Percentiles rank a stretch among this genome's conserved stretches.
Conservation (phyloP, 208 protist species). For the Kentomonas sorsogonicus region DNA sequence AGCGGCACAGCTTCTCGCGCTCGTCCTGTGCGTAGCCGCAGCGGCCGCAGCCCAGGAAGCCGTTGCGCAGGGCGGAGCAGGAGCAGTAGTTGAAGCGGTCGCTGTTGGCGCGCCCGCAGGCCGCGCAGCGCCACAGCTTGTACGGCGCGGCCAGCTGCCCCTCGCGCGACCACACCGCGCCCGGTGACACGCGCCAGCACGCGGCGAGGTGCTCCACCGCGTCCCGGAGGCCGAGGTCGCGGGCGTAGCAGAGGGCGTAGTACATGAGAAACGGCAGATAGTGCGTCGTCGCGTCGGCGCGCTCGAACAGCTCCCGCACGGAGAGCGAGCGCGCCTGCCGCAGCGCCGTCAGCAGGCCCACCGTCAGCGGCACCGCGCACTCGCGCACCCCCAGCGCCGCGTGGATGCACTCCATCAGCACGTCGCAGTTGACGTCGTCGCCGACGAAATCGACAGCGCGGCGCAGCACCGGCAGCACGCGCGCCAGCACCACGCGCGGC, state of each 20-base stretch:
- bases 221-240: conserved; percentile 35
- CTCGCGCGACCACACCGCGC: conserved; percentile 35
- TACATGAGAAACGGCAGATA: conserved; percentile 65
- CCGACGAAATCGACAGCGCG: conserved; percentile 49
- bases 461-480: conserved; percentile 48
- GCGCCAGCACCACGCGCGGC: conserved; percentile 43
- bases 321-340: conserved; percentile 22
- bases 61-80: conserved; percentile 76
- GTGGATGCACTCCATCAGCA: conserved; percentile 69
- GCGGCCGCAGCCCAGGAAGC: conserved; percentile 50
- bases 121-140: conserved; percentile 73
- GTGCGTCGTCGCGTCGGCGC: conserved; percentile 51
- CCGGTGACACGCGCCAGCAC: conserved; percentile 56
- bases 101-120: conserved; percentile 78
- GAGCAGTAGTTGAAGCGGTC: conserved; percentile 88
- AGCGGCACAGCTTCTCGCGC: conserved; percentile 46
- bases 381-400: conserved; percentile 29
- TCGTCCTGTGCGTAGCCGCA: conserved; percentile 82
- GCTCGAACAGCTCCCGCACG: conserved; percentile 52
- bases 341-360: conserved; percentile 32
- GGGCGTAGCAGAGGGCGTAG: conserved; percentile 67
- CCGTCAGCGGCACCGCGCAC: conserved; percentile 38
- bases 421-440: conserved; percentile 82
- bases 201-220: conserved; percentile 60
- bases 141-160: conserved; percentile 37